Evolutionary conservation across 345 rosid species (phyloP), one percentile per base, ranked within the genome.

Genomic region (Eucalyptus microcorys): DNA sequence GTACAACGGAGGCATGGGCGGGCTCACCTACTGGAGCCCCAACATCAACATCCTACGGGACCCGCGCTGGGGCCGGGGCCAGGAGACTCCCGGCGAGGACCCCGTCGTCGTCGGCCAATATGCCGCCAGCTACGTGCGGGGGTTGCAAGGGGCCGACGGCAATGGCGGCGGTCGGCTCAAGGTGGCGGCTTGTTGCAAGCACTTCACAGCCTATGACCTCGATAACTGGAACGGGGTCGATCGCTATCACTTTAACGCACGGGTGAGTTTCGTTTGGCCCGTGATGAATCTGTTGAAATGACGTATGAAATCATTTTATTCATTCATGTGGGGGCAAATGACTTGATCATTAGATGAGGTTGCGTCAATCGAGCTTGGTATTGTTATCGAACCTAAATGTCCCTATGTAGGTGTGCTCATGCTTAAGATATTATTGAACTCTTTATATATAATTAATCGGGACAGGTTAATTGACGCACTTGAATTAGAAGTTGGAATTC

Each of bases 61-160:
- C 92, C 99, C 99, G 6, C 93, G 98, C 24, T 97, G 97, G 99
- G 99, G 98, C 66, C 95, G 97, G 14, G 97, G 97, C 15, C 99
- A 96, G 91, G 99, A 96, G 92, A 97, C 98, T 22, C 97, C 97
- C 88, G 99, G 99, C 43, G 99, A 97, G 91, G 99, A 96, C 50
- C 99, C 99, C 0, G 91, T 95, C 14, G 48, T 97, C 8, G 95
- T 95, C 64, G 97, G 97, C 83, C 93, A 80, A 59, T 96, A 97
- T 86, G 99, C 95, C 1, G 97, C 97, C 14, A 94, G 95, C 87
- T 97, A 96, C 45, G 97, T 97, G 5, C 92, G 91, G 87, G 99
- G 99, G 10, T 86, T 97, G 68, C 99, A 96, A 89, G 98, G 96
- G 61, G 90, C 87, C 52, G 93, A 91, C 90, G 94, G 91, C 79